Evolutionary conservation across 1,139 yeast genomes (phyloP), one percentile per base, ranked within the genome.

Genomic region (Candida labiduridarum): DNA sequence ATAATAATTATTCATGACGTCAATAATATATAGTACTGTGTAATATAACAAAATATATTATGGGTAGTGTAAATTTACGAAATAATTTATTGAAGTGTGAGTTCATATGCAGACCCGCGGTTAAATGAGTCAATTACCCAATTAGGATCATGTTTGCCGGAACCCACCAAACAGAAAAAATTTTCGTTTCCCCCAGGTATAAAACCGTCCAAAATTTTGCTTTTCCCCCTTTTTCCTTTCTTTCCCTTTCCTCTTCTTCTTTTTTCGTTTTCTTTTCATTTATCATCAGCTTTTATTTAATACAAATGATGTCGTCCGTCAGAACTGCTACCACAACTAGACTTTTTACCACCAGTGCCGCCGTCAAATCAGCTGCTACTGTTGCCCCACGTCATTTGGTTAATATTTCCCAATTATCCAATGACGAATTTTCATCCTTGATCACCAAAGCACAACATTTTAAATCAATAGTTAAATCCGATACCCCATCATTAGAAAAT

Each of bases 381-480:
- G 10, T 25, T 25, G 9, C 49, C 14, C 76, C 84, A 41, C 88
- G 92, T 67, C 97, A 91, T 65, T 76, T 92, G 62, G 80, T 89
- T 12, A 87, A 89, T 43, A 91, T 89, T 59, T 82, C 88, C 38
- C 96, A 90, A 62, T 75, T 92, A 53, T 66, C 87, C 14, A 80
- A 85, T 52, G 72, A 76, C 31, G 97, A 92, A 67, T 84, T 92
- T 56, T 65, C 78, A 33, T 71, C 82, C 4, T 75, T 92, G 50
- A 90, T 92, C 3, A 68, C 77, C 51, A 84, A 87, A 66, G 96
- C 96, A 6, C 79, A 75, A 44, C 63, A 76, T 49, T 87, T 79
- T 66, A 89, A 89, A 65, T 58, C 65, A 2, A 68, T 82, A 33
- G 80, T 85, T 59, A 85, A 82, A 62, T 65, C 79, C 1, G 71